Evolutionary conservation across 2,329 filamentous ascomycete genomes (phyloP).

Genomic region (Diplodia corticola): DNA sequence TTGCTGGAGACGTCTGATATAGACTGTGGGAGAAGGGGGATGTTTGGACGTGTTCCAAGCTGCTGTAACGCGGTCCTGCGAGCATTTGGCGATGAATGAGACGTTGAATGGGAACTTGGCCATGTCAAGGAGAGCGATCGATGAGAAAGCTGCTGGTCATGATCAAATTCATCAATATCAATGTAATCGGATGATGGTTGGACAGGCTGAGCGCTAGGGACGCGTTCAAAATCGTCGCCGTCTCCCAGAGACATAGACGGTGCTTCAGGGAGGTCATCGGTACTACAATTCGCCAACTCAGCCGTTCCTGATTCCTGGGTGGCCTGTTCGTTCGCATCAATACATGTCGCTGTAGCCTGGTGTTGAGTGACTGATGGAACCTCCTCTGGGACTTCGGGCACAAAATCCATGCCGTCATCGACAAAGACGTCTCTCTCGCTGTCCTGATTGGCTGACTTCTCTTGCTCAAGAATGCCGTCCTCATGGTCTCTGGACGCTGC

Average conservation of each 20-base stretch:
- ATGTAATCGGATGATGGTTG: conserved; percentile 9
- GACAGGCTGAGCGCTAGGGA: background rate
- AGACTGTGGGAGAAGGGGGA: background rate
- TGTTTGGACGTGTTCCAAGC: background rate
- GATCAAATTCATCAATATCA: conserved; percentile 16
- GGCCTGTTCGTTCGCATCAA: background rate
- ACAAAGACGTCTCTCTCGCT: background rate
- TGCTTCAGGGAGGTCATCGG: background rate
- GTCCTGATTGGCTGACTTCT: no score
- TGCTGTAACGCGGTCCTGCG: background rate
- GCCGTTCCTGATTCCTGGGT: background rate
- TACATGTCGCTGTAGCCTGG: background rate
- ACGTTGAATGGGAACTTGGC: background rate
- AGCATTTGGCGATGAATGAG: background rate
- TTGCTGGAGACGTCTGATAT: background rate
- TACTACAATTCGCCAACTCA: no score
- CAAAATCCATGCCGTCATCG: background rate
- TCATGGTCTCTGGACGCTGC: conserved; percentile 37
- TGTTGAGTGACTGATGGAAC: background rate
- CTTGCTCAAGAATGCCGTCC: conserved; percentile 33
- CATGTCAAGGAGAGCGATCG: no score
- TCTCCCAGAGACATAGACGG: background rate
- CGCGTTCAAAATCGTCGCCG: background rate
- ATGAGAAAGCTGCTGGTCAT: background rate
- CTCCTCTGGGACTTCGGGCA: background rate